Percentiles rank a stretch among this genome's conserved stretches.
Evolutionary conservation across 371 early-diverging fungal species (phyloP).

Genomic region (Mucor saturninus): DNA sequence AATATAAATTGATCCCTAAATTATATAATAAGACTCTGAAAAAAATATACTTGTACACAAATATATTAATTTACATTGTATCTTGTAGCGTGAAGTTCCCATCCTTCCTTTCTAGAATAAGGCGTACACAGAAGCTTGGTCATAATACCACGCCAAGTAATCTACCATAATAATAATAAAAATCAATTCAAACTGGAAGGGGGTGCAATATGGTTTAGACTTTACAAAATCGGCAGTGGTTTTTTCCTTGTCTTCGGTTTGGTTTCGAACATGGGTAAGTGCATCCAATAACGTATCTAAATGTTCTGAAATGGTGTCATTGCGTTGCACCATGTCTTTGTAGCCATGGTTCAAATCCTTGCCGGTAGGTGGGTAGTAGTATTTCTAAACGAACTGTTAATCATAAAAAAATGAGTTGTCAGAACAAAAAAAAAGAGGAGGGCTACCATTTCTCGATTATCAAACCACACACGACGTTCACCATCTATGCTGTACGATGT

Average conservation of each 20-base stretch:
- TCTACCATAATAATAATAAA: conserved; percentile 19
- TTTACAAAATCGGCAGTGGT: conserved; percentile 52
- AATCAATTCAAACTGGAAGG: not conserved
- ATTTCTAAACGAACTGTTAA: conserved; percentile 52
- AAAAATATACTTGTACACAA: not conserved
- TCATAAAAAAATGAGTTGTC: not conserved
- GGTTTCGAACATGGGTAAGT: conserved; percentile 40
- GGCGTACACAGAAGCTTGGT: conserved; percentile 85
- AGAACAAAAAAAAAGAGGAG: not conserved
- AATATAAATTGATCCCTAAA: conserved; percentile 69
- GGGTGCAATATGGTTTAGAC: not conserved
- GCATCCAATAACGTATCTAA: conserved; percentile 81
- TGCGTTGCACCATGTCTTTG: conserved; percentile 68
- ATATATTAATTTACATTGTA: conserved; percentile 54
- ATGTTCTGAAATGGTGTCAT: conserved; percentile 68
- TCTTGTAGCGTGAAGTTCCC: conserved; percentile 80
- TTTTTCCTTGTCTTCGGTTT: conserved; percentile 15
- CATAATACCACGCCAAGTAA: conserved; percentile 82
- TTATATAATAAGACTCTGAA: not conserved
- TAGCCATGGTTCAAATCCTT: conserved; percentile 64
- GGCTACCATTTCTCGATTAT: conserved; percentile 70
- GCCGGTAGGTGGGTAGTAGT: conserved; percentile 65
- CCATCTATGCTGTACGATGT: conserved; percentile 78
- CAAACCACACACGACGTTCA: conserved; percentile 63
- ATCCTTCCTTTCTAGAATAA: conserved; percentile 73